Percentiles rank a stretch among this genome's conserved stretches.
Conservation (phyloP, 2,329 filamentous ascomycete genomes). For the Aureobasidium pullulans region DNA sequence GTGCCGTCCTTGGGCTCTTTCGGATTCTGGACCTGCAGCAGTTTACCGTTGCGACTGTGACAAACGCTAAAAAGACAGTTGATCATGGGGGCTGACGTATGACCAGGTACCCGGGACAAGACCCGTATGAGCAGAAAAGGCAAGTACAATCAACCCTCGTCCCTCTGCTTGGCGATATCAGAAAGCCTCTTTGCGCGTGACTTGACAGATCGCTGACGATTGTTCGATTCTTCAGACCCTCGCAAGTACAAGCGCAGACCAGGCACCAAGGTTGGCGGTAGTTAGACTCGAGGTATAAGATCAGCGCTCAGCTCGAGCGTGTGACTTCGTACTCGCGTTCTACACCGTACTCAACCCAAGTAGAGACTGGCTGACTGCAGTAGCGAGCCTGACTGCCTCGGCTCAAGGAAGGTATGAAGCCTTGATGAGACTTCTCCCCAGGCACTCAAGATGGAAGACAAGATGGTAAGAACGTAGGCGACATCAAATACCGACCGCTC, state of each 20-base stretch:
- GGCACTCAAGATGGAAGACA: too few relatives aligned
- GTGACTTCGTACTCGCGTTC: background rate
- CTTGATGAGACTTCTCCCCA: too few relatives aligned
- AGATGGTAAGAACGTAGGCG: too few relatives aligned
- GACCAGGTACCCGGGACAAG: slow-evolving; percentile 60
- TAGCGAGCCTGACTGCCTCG: too few relatives aligned
- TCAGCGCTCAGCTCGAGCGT: background rate
- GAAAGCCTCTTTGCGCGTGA: background rate
- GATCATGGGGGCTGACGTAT: slow-evolving; percentile 8
- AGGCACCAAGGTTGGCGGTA: slow-evolving; percentile 18
- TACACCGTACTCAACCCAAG: background rate
- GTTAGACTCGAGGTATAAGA: background rate
- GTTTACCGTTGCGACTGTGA: background rate
- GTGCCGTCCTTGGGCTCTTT: background rate
- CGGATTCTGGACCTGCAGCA: background rate
- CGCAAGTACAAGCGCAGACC: slow-evolving; percentile 58
- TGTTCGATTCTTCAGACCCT: slow-evolving; percentile 43
- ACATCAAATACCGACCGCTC: too few relatives aligned
- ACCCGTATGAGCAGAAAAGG: slow-evolving; percentile 63
- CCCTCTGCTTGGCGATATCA: background rate
- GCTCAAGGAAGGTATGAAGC: too few relatives aligned
- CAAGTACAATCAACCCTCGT: slow-evolving; percentile 20
- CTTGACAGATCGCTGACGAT: background rate
- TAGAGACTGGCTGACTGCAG: too few relatives aligned
- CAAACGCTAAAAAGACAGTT: background rate